A percentile compares a stretch with the other conserved stretches of the same genome.
Conservation (phyloP, 164 flowering plant species). For the Chimonanthus salicifolius region DNA sequence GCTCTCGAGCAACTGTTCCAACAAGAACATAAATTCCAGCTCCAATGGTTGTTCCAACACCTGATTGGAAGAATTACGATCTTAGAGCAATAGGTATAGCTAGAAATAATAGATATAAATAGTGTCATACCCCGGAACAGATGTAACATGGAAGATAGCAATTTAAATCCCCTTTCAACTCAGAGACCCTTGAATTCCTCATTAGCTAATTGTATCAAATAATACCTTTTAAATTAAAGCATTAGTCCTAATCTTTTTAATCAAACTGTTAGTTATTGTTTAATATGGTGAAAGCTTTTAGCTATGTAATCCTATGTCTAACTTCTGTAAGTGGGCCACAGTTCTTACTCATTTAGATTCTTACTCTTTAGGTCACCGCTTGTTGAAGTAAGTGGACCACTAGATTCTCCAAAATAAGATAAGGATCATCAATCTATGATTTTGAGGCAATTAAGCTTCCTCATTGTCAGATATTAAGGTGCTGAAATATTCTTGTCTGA, state of each 20-base stretch:
- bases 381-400: neutral
- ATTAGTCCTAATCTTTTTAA: neutral
- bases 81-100: neutral
- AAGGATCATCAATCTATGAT: neutral
- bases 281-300: too few species aligned
- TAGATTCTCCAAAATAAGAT: neutral
- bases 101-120: neutral
- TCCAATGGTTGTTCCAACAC: conserved; percentile 94
- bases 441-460: neutral
- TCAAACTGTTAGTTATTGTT: neutral
- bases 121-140: neutral
- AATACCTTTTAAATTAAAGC: neutral
- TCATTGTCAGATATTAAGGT: too few species aligned
- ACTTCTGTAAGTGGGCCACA: neutral
- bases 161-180: neutral
- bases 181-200: neutral
- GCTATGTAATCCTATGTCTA: neutral
- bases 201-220: too few species aligned
- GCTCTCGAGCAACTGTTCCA: conserved; percentile 94
- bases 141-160: neutral
- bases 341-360: neutral
- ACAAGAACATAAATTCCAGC: conserved; percentile 94
- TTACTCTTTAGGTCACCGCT: neutral
- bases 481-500: neutral
- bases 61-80: conserved; percentile 26